phyloP scores from a whole-genome alignment of 2,329 filamentous ascomycete species.

The Beauveria scarabaeidicola region DNA sequence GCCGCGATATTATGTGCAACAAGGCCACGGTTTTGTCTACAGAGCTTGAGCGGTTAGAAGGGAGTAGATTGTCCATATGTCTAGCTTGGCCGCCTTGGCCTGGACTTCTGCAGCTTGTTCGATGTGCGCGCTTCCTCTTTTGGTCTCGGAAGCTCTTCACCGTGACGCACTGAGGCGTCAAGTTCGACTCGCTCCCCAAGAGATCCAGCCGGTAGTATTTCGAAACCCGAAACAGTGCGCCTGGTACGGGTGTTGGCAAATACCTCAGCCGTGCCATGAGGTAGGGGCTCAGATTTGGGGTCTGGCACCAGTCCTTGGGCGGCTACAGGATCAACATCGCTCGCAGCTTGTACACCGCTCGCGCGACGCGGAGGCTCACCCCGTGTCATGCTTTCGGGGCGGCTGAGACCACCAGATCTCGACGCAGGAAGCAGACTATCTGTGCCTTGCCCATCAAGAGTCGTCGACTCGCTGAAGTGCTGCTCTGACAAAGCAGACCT shows the following conservation, averaged over 20 bases:
- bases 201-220: conserved; percentile 9
- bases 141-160: neutral
- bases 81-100: neutral
- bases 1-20: neutral
- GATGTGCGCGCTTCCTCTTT: neutral
- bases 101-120: conserved; percentile 7
- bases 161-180: neutral
- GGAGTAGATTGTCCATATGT: too few relatives aligned
- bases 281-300: neutral
- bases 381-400: neutral
- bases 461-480: neutral
- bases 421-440: neutral
- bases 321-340: neutral
- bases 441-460: neutral
- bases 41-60: neutral
- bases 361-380: neutral
- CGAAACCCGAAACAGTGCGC: conserved; percentile 7
- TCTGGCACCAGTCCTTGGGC: neutral
- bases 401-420: neutral
- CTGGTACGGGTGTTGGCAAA: conserved; percentile 4
- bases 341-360: neutral
- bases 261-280: neutral
- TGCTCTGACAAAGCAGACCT: conserved; percentile 3
- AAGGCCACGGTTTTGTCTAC: neutral
- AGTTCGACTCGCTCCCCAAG: conserved; percentile 6